Evolutionary conservation across 225 moss, liverwort and hornwort species (phyloP).

Genomic region (Neckera pumila): DNA sequence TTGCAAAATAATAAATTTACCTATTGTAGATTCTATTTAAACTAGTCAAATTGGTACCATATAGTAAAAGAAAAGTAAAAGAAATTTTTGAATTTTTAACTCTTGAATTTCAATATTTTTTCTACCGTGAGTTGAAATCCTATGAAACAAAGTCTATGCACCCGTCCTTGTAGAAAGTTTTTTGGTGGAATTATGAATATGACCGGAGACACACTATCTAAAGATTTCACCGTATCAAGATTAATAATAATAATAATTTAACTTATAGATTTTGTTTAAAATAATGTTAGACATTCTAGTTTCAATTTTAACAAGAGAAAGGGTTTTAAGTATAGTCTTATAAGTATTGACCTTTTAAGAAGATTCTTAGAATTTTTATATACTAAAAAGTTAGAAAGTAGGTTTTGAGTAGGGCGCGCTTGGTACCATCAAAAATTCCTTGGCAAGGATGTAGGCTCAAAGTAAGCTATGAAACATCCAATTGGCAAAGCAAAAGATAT

Average conservation of each 20-base stretch:
- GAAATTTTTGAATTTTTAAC: not conserved
- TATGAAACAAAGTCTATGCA: not conserved
- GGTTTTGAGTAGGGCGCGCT: too few species aligned
- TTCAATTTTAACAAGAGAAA: not conserved
- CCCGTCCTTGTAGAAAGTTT: accelerated
- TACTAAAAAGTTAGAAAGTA: too few species aligned
- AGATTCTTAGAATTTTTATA: too few species aligned
- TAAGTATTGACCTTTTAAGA: too few species aligned
- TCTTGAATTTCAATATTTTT: not conserved
- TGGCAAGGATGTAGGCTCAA: too few species aligned
- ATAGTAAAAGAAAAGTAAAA: not conserved
- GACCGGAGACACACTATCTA: accelerated
- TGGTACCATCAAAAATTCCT: too few species aligned
- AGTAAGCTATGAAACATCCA: too few species aligned
- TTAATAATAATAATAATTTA: too few species aligned
- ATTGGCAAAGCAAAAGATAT: too few species aligned
- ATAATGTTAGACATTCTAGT: not conserved
- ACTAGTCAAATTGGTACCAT: not conserved
- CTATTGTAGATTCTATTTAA: not conserved
- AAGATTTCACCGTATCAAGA: too few species aligned
- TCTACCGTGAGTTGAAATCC: accelerated
- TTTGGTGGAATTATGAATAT: accelerated
- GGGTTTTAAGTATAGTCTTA: too few species aligned
- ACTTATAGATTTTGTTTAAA: not conserved
- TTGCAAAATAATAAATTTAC: not conserved